A percentile compares a stretch with the other conserved stretches of the same genome.
phyloP scores from a whole-genome alignment of 2,329 filamentous ascomycete genomes.

The Aureobasidium sp. region DNA sequence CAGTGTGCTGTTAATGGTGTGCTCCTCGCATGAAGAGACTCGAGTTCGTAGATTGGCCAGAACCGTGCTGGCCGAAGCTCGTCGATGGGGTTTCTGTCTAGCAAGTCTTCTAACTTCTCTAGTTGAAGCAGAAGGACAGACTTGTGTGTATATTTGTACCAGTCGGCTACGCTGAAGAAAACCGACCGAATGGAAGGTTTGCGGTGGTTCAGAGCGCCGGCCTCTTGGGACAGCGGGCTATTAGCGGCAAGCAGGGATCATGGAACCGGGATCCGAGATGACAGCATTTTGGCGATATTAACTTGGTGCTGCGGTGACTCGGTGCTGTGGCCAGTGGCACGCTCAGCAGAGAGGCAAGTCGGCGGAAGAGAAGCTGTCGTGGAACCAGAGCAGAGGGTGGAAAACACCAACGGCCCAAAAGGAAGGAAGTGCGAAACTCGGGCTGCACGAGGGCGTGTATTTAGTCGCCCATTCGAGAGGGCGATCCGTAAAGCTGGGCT shows the following conservation, averaged over 20 bases:
- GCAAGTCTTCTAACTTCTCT: neutral
- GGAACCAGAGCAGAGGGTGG: constrained; percentile 1
- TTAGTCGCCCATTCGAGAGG: constrained; percentile 20
- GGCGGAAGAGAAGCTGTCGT: neutral
- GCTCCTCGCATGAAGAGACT: constrained; percentile 9
- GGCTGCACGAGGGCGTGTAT: constrained; percentile 15
- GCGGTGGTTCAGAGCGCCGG: constrained; percentile 13
- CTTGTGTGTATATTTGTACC: neutral
- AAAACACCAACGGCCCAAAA: neutral
- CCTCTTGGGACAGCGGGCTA: constrained; percentile 13
- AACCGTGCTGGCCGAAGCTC: neutral
- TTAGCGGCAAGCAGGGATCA: constrained; percentile 16
- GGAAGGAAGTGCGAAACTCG: constrained; percentile 8
- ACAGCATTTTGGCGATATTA: constrained; percentile 6
- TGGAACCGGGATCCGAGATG: constrained; percentile 15
- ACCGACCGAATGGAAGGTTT: constrained; percentile 14
- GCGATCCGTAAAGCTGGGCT: constrained; percentile 15
- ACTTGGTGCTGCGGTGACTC: constrained; percentile 2
- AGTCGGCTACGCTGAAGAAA: constrained; percentile 14
- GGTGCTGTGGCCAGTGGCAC: neutral
- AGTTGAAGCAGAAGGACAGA: neutral
- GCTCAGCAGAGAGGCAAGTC: neutral
- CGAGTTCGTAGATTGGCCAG: neutral
- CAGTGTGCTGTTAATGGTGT: constrained; percentile 8
- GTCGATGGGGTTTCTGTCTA: neutral